Conservation (phyloP, 2,329 filamentous ascomycete species). For the Neurospora crassa region DNA sequence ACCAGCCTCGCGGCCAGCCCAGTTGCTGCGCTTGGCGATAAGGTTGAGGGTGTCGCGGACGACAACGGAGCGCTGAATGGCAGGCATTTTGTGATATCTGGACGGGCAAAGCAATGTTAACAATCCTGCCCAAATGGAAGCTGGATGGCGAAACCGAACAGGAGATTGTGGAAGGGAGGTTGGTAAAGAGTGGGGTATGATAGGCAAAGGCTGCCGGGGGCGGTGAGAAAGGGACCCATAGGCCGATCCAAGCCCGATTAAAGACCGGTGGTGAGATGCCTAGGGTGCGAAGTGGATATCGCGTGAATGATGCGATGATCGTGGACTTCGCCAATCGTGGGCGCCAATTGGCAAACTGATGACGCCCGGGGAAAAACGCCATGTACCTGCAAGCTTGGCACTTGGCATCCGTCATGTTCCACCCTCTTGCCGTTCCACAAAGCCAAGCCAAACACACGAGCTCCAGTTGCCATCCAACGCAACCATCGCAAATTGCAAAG, state of each 20-base stretch:
- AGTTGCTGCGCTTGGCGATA: constrained; percentile 49
- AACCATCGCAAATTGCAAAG: neutral
- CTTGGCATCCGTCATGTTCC: neutral
- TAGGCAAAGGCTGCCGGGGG: neutral
- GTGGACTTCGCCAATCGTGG: neutral
- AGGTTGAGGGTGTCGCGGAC: constrained; percentile 26
- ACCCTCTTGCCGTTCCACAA: neutral
- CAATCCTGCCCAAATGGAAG: neutral
- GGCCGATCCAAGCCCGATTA: neutral
- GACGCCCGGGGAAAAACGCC: neutral
- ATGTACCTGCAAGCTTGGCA: neutral
- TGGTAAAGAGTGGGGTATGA: neutral
- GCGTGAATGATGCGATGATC: neutral
- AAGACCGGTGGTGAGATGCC: neutral
- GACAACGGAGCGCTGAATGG: constrained; percentile 23
- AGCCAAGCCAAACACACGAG: neutral
- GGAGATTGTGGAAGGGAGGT: neutral
- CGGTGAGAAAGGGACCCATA: neutral
- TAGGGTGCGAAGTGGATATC: neutral
- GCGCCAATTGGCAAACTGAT: neutral
- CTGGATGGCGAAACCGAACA: neutral
- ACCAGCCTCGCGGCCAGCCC: constrained; percentile 46
- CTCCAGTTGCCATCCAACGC: neutral
- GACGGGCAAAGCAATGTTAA: constrained; percentile 5
- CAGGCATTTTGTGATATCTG: constrained; percentile 23